Evolutionary conservation across 805 yeast species (phyloP).

Genomic region (Teunomyces panamensis): DNA sequence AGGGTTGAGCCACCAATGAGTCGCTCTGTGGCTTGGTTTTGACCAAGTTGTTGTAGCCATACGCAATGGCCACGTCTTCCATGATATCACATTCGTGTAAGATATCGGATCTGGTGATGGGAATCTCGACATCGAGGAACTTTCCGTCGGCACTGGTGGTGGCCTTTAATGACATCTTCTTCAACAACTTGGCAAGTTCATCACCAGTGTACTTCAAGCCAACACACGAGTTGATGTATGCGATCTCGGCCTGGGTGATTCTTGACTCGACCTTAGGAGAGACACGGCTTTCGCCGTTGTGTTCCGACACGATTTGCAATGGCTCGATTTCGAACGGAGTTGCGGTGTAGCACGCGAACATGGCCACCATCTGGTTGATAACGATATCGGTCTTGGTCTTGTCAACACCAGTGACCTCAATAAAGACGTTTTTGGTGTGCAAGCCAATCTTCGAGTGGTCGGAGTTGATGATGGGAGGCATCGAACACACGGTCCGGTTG

Average conservation of each 20-base stretch:
- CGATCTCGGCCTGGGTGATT: constrained; percentile 66
- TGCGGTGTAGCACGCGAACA: constrained; percentile 87
- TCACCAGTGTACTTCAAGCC: constrained; percentile 74
- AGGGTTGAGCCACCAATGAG: constrained; percentile 79
- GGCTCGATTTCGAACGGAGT: constrained; percentile 88
- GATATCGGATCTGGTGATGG: constrained; percentile 93
- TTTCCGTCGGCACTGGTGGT: constrained; percentile 48
- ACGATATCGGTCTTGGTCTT: constrained; percentile 92
- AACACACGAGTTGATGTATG: constrained; percentile 87
- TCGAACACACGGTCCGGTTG: constrained; percentile 72
- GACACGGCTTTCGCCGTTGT: constrained; percentile 70
- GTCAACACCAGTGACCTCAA: constrained; percentile 95
- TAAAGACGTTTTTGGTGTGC: constrained; percentile 81
- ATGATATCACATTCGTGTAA: constrained; percentile 96
- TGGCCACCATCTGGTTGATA: constrained; percentile 86
- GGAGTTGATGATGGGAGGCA: constrained; percentile 97
- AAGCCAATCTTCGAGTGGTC: constrained; percentile 84
- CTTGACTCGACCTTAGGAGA: constrained; percentile 74
- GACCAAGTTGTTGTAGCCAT: constrained; percentile 86
- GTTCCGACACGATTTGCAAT: constrained; percentile 77
- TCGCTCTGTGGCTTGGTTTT: constrained; percentile 76
- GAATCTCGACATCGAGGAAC: constrained; percentile 66
- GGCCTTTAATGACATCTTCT: constrained; percentile 79
- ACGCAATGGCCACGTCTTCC: constrained; percentile 98
- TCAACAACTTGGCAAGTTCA: constrained; percentile 65